Conservation (phyloP, 2,329 filamentous ascomycete genomes). For the Alternaria triticimaculans region DNA sequence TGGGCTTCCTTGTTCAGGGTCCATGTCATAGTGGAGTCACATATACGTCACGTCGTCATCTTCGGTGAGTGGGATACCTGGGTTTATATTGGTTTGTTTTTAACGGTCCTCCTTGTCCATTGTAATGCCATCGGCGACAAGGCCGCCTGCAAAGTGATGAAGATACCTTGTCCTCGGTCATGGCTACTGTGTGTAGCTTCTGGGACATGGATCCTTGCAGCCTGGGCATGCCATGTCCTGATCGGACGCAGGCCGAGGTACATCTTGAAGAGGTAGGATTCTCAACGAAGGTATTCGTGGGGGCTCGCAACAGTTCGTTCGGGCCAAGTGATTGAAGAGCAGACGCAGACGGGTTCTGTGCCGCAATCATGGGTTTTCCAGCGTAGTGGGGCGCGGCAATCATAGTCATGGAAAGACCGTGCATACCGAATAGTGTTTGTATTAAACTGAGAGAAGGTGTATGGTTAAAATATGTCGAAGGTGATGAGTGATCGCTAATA, state of each 20-base stretch:
- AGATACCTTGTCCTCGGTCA: background rate
- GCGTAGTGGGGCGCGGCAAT: background rate
- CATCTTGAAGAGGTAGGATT: background rate
- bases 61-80: slow-evolving; percentile 2
- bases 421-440: slow-evolving; percentile 45
- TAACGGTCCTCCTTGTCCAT: slow-evolving; percentile 9
- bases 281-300: background rate
- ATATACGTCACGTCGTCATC: background rate
- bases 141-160: background rate
- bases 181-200: background rate
- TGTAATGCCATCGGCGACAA: background rate
- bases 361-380: background rate
- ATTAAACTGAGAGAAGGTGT: slow-evolving; percentile 20
- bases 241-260: slow-evolving; percentile 1
- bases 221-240: background rate
- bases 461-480: slow-evolving; percentile 27
- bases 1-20: background rate
- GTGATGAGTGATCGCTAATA: slow-evolving; percentile 11
- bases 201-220: background rate
- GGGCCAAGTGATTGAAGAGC: background rate
- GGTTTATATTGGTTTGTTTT: slow-evolving; percentile 10
- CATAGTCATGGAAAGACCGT: slow-evolving; percentile 24
- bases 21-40: background rate
- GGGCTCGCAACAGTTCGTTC: background rate
- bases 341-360: background rate